Conservation (phyloP, 257 asterid species). For the Nicotiana attenuata region DNA sequence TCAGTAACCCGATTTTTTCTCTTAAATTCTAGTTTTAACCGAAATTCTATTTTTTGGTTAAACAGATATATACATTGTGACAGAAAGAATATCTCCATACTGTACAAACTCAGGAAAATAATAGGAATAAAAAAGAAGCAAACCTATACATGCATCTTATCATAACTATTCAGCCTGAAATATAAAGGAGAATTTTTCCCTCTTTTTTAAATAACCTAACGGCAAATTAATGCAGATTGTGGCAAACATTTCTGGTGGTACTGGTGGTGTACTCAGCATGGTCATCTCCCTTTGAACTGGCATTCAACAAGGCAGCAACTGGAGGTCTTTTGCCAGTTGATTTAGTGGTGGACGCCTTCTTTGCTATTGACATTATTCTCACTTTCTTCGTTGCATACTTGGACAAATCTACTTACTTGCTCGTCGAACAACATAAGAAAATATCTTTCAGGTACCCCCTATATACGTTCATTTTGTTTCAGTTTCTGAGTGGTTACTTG, state of each 20-base stretch:
- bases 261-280: constrained; percentile 92
- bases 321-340: constrained; percentile 74
- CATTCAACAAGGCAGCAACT: constrained; percentile 54
- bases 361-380: constrained; percentile 66
- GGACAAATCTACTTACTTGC: constrained; percentile 78
- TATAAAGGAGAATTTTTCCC: not conserved
- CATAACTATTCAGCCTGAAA: no score
- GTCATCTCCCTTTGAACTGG: constrained; percentile 92
- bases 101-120: no score
- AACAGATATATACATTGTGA: no score
- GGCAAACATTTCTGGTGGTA: constrained; percentile 81
- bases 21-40: no score
- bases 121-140: no score
- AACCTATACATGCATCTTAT: no score
- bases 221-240: constrained; percentile 47
- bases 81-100: no score
- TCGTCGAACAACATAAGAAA: constrained; percentile 63
- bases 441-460: constrained; percentile 53
- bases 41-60: no score
- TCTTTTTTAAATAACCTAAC: not conserved
- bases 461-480: not conserved
- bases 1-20: no score
- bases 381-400: constrained; percentile 86
- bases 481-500: no score
- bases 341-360: constrained; percentile 70